Base-by-base conservation (phyloP, 352 stramenopile genomes). In the Salisapilia sapeloensis region DNA sequence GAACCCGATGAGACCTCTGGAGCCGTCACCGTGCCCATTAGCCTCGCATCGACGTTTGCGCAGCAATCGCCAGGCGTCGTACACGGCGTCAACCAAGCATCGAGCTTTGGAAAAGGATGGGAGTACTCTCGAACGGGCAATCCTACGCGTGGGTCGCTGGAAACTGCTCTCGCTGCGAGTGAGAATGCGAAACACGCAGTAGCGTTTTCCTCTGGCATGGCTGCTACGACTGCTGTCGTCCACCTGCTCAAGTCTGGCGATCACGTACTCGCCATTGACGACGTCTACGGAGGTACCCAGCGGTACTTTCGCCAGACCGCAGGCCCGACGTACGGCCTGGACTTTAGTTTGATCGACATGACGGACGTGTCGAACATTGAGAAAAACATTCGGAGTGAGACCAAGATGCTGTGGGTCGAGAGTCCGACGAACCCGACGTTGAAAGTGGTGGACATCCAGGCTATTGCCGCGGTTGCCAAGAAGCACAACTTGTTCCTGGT, bases 61-160 rank as follows among this genome's bases (percentile, higher is more conserved):
- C 69, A 85, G 52, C 34, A 55, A 29, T 85, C 69, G 7, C 69
- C 65, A 0, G 69, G 69, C 38, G 64, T 90, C 26, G 75, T 89
- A 25, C 50, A 76, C 38, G 70, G 72, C 52, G 61, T 63, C 13
- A 47, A 60, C 18, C 75, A 92, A 30, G 48, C 53, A 38, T 95
- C 58, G 65, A 96, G 63, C 48, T 97, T 72, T 41, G 93, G 93
- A 33, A 96, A 96, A 50, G 94, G 96, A 33, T 96, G 77, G 66
- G 84, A 86, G 42, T 97, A 96, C 64, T 93, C 80, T 50, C 80
- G 90, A 34, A 74, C 94, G 33, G 93, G 78, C 48, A 97, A 98
- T 59, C 92, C 91, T n/a, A 98, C 91, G 15, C 93, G 66, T 24
- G 75, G 92, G 33, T 74, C 96, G 7, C 67, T 98, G 10, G 93